A percentile compares a stretch with the other conserved stretches of the same genome.
Evolutionary conservation across 495 filamentous ascomycete genomes (phyloP).

Genomic region (Penicillium chermesinum): DNA sequence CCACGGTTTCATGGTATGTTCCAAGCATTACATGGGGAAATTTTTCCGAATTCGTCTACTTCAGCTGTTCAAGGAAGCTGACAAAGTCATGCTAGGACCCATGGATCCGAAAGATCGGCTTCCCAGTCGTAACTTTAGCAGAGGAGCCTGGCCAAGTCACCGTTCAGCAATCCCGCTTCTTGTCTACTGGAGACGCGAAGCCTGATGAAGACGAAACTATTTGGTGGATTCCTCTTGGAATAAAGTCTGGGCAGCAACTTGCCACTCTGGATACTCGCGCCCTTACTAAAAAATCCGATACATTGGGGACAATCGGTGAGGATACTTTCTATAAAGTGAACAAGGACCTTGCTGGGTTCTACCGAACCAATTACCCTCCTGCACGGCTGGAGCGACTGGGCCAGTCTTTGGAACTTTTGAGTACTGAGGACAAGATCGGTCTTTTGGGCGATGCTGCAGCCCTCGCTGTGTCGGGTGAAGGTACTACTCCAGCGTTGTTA

Average conservation of each 20-base stretch:
- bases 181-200: constrained; percentile 85
- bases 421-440: constrained; percentile 84
- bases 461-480: constrained; percentile 79
- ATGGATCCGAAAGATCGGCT: constrained; percentile 94
- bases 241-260: constrained; percentile 52
- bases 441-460: constrained; percentile 89
- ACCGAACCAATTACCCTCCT: constrained; percentile 85
- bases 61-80: too few species aligned
- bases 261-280: constrained; percentile 41
- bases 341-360: constrained; percentile 81
- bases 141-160: constrained; percentile 78
- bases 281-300: constrained; percentile 71
- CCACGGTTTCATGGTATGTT: constrained; percentile 68
- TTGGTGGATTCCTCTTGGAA: constrained; percentile 93
- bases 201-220: constrained; percentile 82
- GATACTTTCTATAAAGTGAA: constrained; percentile 87
- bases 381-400: constrained; percentile 73
- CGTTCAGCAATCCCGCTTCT: constrained; percentile 79
- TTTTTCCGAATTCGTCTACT: too few species aligned
- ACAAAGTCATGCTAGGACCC: constrained; percentile 48
- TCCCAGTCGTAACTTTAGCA: constrained; percentile 79
- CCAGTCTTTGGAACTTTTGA: constrained; percentile 63
- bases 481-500: constrained; percentile 71
- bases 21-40: neutral
- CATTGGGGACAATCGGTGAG: constrained; percentile 65